Base-by-base conservation (phyloP, 2,329 filamentous ascomycete species). In the Hymenoscyphus salicellus region DNA sequence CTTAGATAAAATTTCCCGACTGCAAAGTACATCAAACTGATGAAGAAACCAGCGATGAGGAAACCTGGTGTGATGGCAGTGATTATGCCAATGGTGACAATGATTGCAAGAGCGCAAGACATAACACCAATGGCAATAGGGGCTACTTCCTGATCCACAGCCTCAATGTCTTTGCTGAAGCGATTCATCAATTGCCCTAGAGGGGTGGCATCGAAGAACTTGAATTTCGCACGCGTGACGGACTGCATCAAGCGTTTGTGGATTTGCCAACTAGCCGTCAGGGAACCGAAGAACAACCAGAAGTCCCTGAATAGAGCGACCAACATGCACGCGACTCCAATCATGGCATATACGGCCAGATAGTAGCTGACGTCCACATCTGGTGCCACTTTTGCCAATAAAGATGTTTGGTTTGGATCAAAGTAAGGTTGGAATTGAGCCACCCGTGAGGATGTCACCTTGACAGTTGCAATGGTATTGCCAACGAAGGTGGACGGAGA, bases 121-220 rank as follows among this genome's bases (percentile, higher is more conserved):
- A 89, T 85, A 61, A 89, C 84, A 62, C 86, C 86, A 70, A 98
- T 93, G 26, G 95, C 94, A 49, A 96, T 88, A 2, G 93, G 92
- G 0, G 95, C 93, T 64, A 99, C 91, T 77, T 99, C 95, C 76
- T 99, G 95, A 71, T 99, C 95, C 23, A 99, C 84, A 11, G 93
- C 88, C 76, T 99, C 93, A 16, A 99, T 86, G 76, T 99, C 95
- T 78, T 98, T 98, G 76, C 94, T 98, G 79, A 99, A 99, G 23
- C 95, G 88, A 78, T 99, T 99, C 89, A 98, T 98, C 73, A 99
- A 84, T 78, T 97, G 94, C 14, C 95, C 95, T 0, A 98, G 85
- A 2, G 95, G 95, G 0, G 95, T 99, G 1, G 94, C 90, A 74
- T 99, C 95, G 74, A 99, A 99, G 80, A 99, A 99, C 75, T 91